Evolutionary conservation across 352 stramenopile genomes (phyloP).

Genomic region (Globisporangium irregulare): DNA sequence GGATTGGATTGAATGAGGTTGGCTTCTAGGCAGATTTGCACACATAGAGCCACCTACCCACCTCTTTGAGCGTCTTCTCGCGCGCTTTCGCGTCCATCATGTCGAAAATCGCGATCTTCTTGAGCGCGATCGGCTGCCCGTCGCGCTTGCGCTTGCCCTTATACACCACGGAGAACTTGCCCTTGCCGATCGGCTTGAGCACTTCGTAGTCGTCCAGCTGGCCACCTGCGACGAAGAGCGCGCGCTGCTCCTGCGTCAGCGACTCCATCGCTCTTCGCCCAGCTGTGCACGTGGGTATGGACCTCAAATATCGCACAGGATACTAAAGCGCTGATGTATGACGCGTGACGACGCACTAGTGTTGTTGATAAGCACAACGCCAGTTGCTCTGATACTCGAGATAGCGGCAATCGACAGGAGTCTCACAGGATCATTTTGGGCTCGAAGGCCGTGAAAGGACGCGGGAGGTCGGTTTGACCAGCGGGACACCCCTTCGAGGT

Average conservation of each 20-base stretch:
- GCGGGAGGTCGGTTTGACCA: not conserved
- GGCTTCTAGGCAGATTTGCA: not conserved
- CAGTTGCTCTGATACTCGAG: not conserved
- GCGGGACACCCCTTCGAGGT: too few relatives aligned
- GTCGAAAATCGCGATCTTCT: constrained; percentile 92
- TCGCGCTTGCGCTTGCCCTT: constrained; percentile 75
- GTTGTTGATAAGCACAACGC: not conserved
- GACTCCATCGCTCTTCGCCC: constrained; percentile 51
- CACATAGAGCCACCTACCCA: constrained; percentile 6
- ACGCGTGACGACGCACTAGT: not conserved
- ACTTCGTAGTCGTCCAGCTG: constrained; percentile 75
- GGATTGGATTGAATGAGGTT: not conserved
- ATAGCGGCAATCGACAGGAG: not conserved
- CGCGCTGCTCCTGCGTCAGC: constrained; percentile 68
- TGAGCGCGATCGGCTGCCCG: constrained; percentile 83
- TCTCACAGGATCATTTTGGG: not conserved
- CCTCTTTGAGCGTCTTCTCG: constrained; percentile 90
- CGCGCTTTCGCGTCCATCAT: constrained; percentile 87
- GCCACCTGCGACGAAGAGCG: constrained; percentile 55
- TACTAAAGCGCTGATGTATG: not conserved
- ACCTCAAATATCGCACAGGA: not conserved
- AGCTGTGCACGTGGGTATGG: not conserved
- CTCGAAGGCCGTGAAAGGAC: not conserved
- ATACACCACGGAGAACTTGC: constrained; percentile 93
- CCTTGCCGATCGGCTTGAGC: constrained; percentile 89